Conservation (phyloP, 192 early-diverging fungal genomes). For the Geosiphon pyriformis region DNA sequence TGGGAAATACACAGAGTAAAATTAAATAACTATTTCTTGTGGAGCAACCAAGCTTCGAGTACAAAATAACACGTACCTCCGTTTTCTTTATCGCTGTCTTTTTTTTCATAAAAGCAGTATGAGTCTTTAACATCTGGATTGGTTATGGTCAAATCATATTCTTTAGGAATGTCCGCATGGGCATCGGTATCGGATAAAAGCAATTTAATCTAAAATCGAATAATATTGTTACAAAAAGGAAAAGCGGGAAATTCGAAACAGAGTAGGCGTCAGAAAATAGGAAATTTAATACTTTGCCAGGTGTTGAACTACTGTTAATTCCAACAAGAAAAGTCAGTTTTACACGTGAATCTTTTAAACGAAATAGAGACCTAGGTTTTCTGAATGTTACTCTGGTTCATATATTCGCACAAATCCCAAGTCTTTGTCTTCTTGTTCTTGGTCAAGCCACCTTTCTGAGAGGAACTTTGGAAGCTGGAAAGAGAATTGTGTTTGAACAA, state of each 20-base stretch:
- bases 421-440: slow-evolving; percentile 36
- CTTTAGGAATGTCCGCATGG: slow-evolving; percentile 66
- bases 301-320: not conserved
- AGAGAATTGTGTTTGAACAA: not conserved
- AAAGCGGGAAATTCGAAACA: not conserved
- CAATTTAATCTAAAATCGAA: slow-evolving; percentile 35
- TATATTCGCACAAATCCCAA: slow-evolving; percentile 5
- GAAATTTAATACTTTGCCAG: not conserved
- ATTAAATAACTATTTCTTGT: too few species aligned
- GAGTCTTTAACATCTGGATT: slow-evolving; percentile 64
- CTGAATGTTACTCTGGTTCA: not conserved
- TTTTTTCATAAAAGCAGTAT: slow-evolving; percentile 37
- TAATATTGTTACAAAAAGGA: not conserved
- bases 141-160: slow-evolving; percentile 74
- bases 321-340: not conserved
- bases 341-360: not conserved
- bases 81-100: not conserved
- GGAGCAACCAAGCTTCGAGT: too few species aligned
- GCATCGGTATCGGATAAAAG: slow-evolving; percentile 60
- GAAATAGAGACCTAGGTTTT: not conserved
- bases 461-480: slow-evolving; percentile 45
- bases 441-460: slow-evolving; percentile 78
- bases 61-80: too few species aligned
- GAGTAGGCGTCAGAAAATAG: not conserved
- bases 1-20: not conserved